Percentiles rank a stretch among this genome's conserved stretches.
These are phyloP conservation scores for Prunus salicina DNA, from an alignment of 306 rosid genomes.

Conservation along the genomic window DNA sequence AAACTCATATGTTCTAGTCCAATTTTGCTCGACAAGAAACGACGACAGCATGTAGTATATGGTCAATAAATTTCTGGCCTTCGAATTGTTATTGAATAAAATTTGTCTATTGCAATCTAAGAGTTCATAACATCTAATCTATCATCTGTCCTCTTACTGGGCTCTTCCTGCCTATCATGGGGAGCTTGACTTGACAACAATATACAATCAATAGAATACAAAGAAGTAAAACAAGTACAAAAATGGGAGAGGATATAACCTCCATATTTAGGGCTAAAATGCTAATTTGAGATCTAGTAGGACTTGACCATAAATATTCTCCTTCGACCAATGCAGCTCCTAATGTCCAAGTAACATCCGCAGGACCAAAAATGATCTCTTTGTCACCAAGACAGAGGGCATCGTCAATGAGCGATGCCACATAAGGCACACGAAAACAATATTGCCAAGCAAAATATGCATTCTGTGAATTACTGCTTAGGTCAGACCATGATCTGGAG, in stretches of 20 bases:
- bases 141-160: conserved; percentile 17
- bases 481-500: conserved; percentile 54
- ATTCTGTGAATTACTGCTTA: conserved; percentile 38
- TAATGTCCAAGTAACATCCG: conserved; percentile 83
- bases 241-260: conserved; percentile 49
- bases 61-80: neutral
- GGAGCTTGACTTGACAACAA: conserved; percentile 62
- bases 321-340: conserved; percentile 85
- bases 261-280: conserved; percentile 31
- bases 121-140: neutral
- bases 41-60: neutral
- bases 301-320: conserved; percentile 36
- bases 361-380: conserved; percentile 75
- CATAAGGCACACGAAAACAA: conserved; percentile 74
- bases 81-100: neutral
- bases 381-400: conserved; percentile 60
- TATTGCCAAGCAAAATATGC: conserved; percentile 45
- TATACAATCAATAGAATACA: conserved; percentile 57
- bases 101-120: neutral
- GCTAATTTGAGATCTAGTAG: conserved; percentile 26
- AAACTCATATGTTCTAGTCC: neutral
- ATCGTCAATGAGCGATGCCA: conserved; percentile 79
- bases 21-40: neutral
- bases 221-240: conserved; percentile 55
- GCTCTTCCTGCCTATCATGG: conserved; percentile 56